Percentiles rank a stretch among this genome's conserved stretches.
phyloP scores from a whole-genome alignment of 1,284 basidiomycete species.

The Termitomyces sp. region DNA sequence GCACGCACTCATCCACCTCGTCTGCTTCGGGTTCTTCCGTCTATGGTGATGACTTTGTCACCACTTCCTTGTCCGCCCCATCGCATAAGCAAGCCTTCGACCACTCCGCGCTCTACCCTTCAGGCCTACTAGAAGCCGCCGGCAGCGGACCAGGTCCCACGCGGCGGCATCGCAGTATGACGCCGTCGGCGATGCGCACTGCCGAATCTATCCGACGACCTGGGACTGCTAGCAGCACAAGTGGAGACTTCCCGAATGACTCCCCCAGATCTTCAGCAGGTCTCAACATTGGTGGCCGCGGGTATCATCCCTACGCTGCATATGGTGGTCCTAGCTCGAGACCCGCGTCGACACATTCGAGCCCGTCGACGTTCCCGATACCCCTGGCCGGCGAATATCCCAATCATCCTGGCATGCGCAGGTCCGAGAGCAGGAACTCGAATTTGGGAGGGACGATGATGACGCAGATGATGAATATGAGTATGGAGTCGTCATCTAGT shows the following conservation, averaged over 20 bases:
- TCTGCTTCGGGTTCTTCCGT: conserved; percentile 27
- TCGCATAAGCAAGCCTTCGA: conserved; percentile 66
- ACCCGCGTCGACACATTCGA: conserved; percentile 46
- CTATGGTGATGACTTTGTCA: conserved; percentile 31
- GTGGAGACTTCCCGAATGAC: too few species aligned
- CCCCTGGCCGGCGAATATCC: conserved; percentile 33
- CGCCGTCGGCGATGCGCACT: conserved; percentile 51
- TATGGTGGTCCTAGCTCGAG: conserved; percentile 29
- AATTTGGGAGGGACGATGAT: conserved; percentile 30
- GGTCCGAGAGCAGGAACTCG: conserved; percentile 37
- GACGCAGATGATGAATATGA: conserved; percentile 37
- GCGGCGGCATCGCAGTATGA: conserved; percentile 68
- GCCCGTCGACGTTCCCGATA: conserved; percentile 48
- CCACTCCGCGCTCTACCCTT: conserved; percentile 44
- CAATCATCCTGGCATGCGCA: conserved; percentile 17
- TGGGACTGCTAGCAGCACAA: conserved; percentile 36
- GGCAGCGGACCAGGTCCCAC: conserved; percentile 44
- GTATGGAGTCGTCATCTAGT: conserved; percentile 10
- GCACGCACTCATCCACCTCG: conserved; percentile 27
- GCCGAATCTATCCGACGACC: conserved; percentile 48
- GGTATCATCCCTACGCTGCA: conserved; percentile 55
- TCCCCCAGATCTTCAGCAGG: conserved; percentile 23
- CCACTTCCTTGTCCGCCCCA: conserved; percentile 56
- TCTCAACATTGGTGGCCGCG: conserved; percentile 22
- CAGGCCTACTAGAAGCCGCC: conserved; percentile 30